Evolutionary conservation across 1,139 yeast species (phyloP).

Genomic region (Saccharomyces hybrid): DNA sequence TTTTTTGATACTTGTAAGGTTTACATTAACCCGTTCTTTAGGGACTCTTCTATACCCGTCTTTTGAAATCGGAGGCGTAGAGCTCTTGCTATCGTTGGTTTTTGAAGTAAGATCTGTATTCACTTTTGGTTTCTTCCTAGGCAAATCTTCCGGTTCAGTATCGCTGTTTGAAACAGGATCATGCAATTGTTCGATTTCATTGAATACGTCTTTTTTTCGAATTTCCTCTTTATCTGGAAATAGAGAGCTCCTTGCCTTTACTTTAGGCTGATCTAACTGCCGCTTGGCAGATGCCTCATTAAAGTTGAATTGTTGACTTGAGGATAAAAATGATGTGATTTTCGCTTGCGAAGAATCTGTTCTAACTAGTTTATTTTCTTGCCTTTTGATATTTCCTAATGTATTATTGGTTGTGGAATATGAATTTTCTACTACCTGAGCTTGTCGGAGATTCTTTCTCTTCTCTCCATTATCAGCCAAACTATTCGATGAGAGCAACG

Average conservation of each 20-base stretch:
- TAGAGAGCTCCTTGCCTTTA: not conserved
- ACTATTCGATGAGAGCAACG: not conserved
- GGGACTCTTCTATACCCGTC: conserved; percentile 13
- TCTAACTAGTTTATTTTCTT: conserved; percentile 62
- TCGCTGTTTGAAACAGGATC: not conserved
- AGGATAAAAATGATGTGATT: conserved; percentile 39
- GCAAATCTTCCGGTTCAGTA: not conserved
- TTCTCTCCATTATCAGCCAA: not conserved
- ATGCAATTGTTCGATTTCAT: not conserved
- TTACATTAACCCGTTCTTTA: conserved; percentile 34
- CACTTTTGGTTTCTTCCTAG: not conserved
- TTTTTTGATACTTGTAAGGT: conserved; percentile 50
- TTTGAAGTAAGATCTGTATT: not conserved
- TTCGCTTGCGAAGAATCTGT: conserved; percentile 66
- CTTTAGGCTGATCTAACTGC: not conserved
- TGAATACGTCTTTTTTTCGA: not conserved
- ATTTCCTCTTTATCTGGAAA: not conserved
- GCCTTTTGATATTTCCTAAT: conserved; percentile 22
- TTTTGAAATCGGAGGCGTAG: not conserved
- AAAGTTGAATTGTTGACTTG: conserved; percentile 14
- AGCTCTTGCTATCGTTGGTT: not conserved
- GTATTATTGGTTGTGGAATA: not conserved
- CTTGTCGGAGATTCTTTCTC: conserved; percentile 1
- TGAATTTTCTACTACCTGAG: not conserved
- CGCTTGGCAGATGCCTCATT: not conserved